A percentile compares a stretch with the other conserved stretches of the same genome.
phyloP scores from a whole-genome alignment of 768 basidiomycete species.

The Coprinopsis cinerea region DNA sequence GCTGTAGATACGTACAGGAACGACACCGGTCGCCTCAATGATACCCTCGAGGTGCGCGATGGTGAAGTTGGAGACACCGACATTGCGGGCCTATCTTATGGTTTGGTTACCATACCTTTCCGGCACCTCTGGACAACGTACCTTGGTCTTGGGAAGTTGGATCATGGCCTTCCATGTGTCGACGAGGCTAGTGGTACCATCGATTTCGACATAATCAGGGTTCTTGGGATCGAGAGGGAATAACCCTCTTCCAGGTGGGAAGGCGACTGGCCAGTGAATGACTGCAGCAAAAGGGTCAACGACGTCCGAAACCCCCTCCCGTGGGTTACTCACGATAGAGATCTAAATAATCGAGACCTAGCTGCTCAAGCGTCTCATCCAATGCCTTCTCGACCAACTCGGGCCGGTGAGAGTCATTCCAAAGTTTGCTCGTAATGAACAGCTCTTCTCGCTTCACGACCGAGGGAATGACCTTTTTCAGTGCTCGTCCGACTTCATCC shows the following conservation, averaged over 20 bases:
- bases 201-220: constrained; percentile 45
- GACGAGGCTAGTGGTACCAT: constrained; percentile 52
- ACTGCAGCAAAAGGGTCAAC: constrained; percentile 31
- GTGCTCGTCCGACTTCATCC: constrained; percentile 64
- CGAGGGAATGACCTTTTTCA: constrained; percentile 71
- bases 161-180: constrained; percentile 85
- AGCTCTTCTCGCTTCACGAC: constrained; percentile 78
- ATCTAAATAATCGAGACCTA: constrained; percentile 74
- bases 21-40: constrained; percentile 62
- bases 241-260: constrained; percentile 50
- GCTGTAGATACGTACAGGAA: constrained; percentile 44
- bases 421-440: constrained; percentile 78
- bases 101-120: constrained; percentile 1
- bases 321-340: constrained; percentile 72
- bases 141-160: constrained; percentile 66
- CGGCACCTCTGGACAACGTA: constrained; percentile 17
- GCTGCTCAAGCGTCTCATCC: constrained; percentile 66
- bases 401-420: constrained; percentile 71
- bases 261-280: constrained; percentile 77
- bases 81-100: constrained; percentile 47
- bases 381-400: constrained; percentile 66
- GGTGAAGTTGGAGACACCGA: constrained; percentile 85
- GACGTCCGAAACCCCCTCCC: neutral
- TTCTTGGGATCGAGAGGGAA: constrained; percentile 45
- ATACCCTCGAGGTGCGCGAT: constrained; percentile 60